Percentiles rank a stretch among this genome's conserved stretches.
These are phyloP conservation scores for Fomes fomentarius DNA, from an alignment of 1,284 basidiomycete species.

Conservation along the genomic window DNA sequence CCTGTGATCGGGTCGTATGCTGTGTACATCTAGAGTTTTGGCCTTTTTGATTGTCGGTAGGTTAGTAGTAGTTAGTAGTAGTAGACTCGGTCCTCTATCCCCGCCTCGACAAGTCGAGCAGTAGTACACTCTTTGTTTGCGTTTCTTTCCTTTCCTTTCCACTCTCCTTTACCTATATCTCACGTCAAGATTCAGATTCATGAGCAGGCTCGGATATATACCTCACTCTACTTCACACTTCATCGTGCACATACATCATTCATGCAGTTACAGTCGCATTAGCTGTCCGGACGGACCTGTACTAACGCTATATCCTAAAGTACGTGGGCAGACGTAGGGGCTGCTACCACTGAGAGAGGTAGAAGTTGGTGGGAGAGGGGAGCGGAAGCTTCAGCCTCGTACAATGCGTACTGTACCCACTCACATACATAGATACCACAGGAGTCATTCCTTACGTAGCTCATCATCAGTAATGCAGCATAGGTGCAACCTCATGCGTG, in stretches of 20 bases:
- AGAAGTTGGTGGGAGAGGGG: background rate
- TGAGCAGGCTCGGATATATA: constrained; percentile 4
- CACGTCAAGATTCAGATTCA: too few relatives aligned
- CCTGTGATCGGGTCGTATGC: constrained; percentile 79
- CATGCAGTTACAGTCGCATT: background rate
- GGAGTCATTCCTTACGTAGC: background rate
- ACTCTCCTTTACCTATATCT: too few relatives aligned
- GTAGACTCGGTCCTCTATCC: background rate
- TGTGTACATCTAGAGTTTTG: constrained; percentile 51
- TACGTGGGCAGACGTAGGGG: background rate
- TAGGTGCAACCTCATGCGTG: background rate
- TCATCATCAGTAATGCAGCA: background rate
- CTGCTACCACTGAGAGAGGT: background rate
- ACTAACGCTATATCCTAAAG: background rate
- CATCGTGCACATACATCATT: background rate
- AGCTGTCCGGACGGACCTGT: background rate
- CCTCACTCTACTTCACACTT: background rate
- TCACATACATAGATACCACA: background rate
- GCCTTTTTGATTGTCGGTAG: too few relatives aligned
- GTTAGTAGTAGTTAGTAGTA: background rate
- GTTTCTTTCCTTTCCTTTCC: background rate
- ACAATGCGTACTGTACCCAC: background rate
- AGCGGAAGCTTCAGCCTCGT: too few relatives aligned
- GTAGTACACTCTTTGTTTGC: background rate
- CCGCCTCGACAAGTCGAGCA: too few relatives aligned